Evolutionary conservation across 2,329 filamentous ascomycete species (phyloP).

Genomic region (Proliferodiscus dingleyae): DNA sequence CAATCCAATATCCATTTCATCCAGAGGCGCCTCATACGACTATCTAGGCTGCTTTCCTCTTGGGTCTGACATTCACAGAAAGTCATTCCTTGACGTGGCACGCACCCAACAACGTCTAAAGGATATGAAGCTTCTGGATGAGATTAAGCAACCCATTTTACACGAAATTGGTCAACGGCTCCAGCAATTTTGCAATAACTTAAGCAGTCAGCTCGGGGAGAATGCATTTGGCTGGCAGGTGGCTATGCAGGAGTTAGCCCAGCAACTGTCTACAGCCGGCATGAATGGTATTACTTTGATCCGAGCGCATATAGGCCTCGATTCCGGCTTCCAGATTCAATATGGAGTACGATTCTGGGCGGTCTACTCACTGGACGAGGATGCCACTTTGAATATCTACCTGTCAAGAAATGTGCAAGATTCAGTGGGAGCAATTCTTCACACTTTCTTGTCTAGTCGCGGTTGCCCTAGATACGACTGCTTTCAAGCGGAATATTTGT

Average conservation of each 20-base stretch:
- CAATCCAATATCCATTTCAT: constrained; percentile 11
- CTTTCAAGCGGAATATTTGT: constrained; percentile 34
- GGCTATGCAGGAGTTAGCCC: constrained; percentile 17
- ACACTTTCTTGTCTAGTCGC: constrained; percentile 37
- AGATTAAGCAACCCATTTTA: constrained; percentile 15
- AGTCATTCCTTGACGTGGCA: constrained; percentile 25
- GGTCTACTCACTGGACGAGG: constrained; percentile 23
- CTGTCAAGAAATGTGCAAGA: constrained; percentile 24
- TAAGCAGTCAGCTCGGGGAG: constrained; percentile 29
- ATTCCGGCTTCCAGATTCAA: constrained; percentile 33
- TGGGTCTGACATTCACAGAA: constrained; percentile 22
- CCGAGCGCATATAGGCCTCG: constrained; percentile 31
- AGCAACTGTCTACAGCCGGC: constrained; percentile 10
- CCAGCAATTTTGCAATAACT: constrained; percentile 8
- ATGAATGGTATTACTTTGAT: constrained; percentile 30
- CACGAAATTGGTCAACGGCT: constrained; percentile 23
- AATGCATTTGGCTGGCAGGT: constrained; percentile 13
- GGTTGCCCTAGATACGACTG: constrained; percentile 31
- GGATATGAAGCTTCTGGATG: constrained; percentile 23
- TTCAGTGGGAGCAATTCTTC: constrained; percentile 31
- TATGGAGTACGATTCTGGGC: constrained; percentile 34
- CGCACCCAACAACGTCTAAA: constrained; percentile 23
- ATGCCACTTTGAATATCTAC: constrained; percentile 6
- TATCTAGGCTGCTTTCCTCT: constrained; percentile 30
- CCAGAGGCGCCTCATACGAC: constrained; percentile 21